Conservation (phyloP, 257 asterid genomes). For the Ballota nigra region DNA sequence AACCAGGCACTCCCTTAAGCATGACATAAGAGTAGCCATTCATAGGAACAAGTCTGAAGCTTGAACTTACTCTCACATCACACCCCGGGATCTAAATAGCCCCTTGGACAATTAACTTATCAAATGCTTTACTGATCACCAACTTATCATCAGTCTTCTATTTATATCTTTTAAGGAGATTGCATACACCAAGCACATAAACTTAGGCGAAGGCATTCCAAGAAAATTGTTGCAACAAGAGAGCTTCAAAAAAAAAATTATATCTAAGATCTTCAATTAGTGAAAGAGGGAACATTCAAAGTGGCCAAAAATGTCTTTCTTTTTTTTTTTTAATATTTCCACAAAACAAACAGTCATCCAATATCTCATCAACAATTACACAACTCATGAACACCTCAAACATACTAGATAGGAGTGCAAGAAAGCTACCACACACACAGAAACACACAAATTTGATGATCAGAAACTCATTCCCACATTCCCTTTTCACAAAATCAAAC, state of each 20-base stretch:
- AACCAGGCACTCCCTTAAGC: background rate
- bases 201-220: background rate
- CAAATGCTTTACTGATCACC: slow-evolving; percentile 5
- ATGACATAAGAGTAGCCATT: background rate
- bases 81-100: background rate
- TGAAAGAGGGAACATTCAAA: background rate
- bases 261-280: background rate
- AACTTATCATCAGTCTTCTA: background rate
- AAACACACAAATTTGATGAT: background rate
- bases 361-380: too few relatives aligned
- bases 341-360: background rate
- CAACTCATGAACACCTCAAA: too few relatives aligned
- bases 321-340: background rate
- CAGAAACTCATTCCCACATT: background rate
- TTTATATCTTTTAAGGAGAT: background rate
- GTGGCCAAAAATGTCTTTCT: too few relatives aligned
- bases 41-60: too few relatives aligned
- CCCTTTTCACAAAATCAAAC: slow-evolving; percentile 20
- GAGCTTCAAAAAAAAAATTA: background rate
- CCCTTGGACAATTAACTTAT: background rate
- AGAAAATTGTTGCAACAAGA: background rate
- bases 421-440: background rate
- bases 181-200: background rate
- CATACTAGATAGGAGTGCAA: too few relatives aligned
- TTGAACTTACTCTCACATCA: too few relatives aligned